phyloP scores from a whole-genome alignment of 257 asterid genomes.

The Buddleja alternifolia region DNA sequence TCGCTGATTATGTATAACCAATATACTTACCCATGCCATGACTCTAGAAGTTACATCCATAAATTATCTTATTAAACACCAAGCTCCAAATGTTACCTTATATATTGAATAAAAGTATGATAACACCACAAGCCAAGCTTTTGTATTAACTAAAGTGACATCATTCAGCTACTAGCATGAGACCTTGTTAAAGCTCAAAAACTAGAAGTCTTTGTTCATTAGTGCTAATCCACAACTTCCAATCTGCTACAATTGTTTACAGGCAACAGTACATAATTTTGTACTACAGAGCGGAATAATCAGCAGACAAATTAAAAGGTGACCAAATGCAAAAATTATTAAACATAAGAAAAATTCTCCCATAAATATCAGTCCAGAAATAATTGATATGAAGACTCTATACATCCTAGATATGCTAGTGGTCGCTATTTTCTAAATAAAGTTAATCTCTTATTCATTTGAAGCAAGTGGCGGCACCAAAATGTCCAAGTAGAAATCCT shows the following conservation, averaged over 20 bases:
- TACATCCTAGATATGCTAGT: not conserved
- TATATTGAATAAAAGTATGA: too few species aligned
- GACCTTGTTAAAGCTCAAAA: not conserved
- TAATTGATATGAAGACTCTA: not conserved
- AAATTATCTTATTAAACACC: too few species aligned
- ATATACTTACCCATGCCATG: too few species aligned
- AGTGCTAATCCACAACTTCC: not conserved
- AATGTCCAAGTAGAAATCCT: not conserved
- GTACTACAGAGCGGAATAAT: slow-evolving; percentile 4
- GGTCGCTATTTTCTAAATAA: not conserved
- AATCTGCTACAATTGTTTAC: too few species aligned
- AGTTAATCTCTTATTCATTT: not conserved
- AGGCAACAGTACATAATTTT: not conserved
- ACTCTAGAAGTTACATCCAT: too few species aligned
- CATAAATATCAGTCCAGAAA: not conserved
- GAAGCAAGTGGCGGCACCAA: not conserved
- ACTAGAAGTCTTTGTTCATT: not conserved
- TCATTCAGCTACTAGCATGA: not conserved
- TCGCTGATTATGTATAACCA: too few species aligned
- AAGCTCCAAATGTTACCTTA: too few species aligned
- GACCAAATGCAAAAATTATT: too few species aligned
- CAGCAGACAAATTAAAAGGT: not conserved
- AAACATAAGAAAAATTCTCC: too few species aligned
- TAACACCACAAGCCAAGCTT: not conserved
- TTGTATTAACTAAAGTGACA: not conserved